A percentile compares a stretch with the other conserved stretches of the same genome.
Conservation (phyloP, 2,329 filamentous ascomycete species). For the Xylaria sp. region DNA sequence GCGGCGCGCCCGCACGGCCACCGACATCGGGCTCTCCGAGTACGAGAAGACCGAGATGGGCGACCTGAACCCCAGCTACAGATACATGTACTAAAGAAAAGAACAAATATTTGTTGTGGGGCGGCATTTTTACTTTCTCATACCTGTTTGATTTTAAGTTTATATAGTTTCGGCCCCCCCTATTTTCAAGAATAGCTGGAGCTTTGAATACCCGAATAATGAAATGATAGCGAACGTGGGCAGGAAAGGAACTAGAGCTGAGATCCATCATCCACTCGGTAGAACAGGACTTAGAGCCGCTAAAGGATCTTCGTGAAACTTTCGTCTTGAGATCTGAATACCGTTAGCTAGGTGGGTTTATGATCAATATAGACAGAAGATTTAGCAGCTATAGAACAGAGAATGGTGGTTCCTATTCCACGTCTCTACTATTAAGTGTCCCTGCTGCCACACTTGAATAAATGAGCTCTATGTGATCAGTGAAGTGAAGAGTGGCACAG, state of each 20-base stretch:
- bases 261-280: not conserved
- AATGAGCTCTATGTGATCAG: not conserved
- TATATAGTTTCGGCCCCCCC: not conserved
- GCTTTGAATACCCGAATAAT: not conserved
- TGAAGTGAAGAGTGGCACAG: not conserved
- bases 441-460: not conserved
- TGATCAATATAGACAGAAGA: not conserved
- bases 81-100: conserved; percentile 61
- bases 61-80: conserved; percentile 66
- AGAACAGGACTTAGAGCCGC: not conserved
- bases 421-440: not conserved
- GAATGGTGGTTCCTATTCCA: not conserved
- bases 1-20: conserved; percentile 59
- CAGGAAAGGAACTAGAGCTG: not conserved
- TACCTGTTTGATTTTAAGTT: not conserved
- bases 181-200: not conserved
- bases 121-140: not conserved
- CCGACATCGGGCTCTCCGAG: conserved; percentile 65
- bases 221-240: not conserved
- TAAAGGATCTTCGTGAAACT: not conserved
- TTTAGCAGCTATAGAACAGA: not conserved
- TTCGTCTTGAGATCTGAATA: not conserved
- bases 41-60: conserved; percentile 69
- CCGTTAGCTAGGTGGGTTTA: not conserved
- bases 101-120: not conserved